A percentile compares a stretch with the other conserved stretches of the same genome.
phyloP scores from a whole-genome alignment of 345 rosid species.

The Hevea brasiliensis region DNA sequence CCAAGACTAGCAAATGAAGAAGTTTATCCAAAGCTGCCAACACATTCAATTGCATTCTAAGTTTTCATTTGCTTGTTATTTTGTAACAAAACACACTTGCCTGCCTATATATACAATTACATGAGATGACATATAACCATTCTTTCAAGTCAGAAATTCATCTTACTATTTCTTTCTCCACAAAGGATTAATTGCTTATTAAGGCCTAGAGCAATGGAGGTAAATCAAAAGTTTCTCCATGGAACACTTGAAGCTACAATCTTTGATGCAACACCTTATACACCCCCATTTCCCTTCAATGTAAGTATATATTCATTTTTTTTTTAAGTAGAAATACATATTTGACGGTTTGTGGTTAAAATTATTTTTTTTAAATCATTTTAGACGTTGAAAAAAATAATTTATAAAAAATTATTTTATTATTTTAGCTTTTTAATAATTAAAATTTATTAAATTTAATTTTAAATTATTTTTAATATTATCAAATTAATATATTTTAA shows the following conservation, averaged over 20 bases:
- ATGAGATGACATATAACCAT: no score
- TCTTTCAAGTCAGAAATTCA: no score
- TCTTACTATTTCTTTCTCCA: neutral
- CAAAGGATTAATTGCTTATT: neutral
- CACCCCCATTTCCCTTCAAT: constrained; percentile 63
- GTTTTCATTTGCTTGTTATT: constrained; percentile 37
- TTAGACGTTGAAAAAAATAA: no score
- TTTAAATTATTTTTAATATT: no score
- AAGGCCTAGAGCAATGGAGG: constrained; percentile 33
- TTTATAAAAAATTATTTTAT: no score
- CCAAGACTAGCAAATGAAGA: constrained; percentile 18
- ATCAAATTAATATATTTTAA: no score
- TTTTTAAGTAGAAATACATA: no score
- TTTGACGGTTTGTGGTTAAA: no score
- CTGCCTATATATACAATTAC: constrained; percentile 30
- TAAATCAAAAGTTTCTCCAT: constrained; percentile 53
- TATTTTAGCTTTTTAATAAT: no score
- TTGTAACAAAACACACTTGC: constrained; percentile 6
- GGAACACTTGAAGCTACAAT: constrained; percentile 88
- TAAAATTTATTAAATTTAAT: no score
- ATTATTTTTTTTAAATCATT: no score
- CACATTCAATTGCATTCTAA: constrained; percentile 35
- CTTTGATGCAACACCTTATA: constrained; percentile 69
- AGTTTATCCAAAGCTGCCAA: constrained; percentile 38
- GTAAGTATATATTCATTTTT: no score